These are phyloP conservation scores for Magnolia sinica DNA, from an alignment of 164 flowering plant species.

Conservation along the genomic window DNA sequence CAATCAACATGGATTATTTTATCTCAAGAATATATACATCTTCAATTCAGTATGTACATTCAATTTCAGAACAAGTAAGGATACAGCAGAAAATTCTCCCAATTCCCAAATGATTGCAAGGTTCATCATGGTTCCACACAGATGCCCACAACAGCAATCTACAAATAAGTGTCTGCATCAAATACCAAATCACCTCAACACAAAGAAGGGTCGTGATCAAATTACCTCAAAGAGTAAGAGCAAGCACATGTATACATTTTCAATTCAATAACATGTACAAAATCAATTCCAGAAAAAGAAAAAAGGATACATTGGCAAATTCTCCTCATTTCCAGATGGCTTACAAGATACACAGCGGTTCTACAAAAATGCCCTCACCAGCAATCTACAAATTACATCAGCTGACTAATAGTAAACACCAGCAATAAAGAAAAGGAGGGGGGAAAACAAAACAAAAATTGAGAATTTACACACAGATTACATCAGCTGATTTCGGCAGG, in stretches of 20 bases:
- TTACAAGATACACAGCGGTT: slow-evolving; percentile 14
- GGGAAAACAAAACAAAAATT: slow-evolving; percentile 5
- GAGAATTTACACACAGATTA: slow-evolving; percentile 29
- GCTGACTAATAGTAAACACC: slow-evolving; percentile 9
- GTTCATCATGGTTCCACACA: neutral
- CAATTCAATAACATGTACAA: slow-evolving; percentile 1
- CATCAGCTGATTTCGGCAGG: slow-evolving; percentile 31
- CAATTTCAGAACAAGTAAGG: neutral
- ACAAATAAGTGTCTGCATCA: neutral
- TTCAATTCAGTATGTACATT: neutral
- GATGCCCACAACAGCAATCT: neutral
- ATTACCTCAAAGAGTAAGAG: too few species aligned
- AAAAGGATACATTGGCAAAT: slow-evolving; percentile 9
- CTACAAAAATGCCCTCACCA: slow-evolving; percentile 14
- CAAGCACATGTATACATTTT: neutral
- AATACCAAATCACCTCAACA: neutral
- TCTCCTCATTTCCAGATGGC: slow-evolving; percentile 2
- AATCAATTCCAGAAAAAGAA: neutral
- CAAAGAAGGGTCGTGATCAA: too few species aligned
- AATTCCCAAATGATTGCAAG: neutral
- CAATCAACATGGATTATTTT: neutral
- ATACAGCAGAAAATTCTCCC: neutral
- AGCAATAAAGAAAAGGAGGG: neutral
- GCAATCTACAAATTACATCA: slow-evolving; percentile 24
- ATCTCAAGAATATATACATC: neutral